These are phyloP conservation scores for Davidsoniella neocaledoniae DNA, from an alignment of 2,329 filamentous ascomycete genomes.

Conservation along the genomic window DNA sequence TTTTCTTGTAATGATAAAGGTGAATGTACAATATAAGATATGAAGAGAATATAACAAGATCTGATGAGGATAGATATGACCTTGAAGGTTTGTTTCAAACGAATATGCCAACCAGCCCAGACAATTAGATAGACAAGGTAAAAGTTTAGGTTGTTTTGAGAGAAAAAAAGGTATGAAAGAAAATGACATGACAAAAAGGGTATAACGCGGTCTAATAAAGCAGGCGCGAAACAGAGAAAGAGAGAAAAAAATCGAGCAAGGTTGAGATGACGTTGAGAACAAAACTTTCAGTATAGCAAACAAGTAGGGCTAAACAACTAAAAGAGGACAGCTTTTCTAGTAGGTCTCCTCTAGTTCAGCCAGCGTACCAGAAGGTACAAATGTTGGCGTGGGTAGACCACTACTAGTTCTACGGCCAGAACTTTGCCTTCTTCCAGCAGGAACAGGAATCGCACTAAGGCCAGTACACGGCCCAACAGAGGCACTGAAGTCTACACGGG, in stretches of 20 bases:
- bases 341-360: conserved; percentile 39
- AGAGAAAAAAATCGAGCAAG: not conserved
- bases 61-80: not conserved
- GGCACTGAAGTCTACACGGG: conserved; percentile 23
- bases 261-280: not conserved
- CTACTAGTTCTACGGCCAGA: conserved; percentile 25
- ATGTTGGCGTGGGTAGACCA: conserved; percentile 15
- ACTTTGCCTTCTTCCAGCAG: conserved; percentile 16
- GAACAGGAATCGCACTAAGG: conserved; percentile 30
- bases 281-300: conserved; percentile 4
- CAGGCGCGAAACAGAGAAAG: conserved; percentile 6
- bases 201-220: conserved; percentile 8
- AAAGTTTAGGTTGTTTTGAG: not conserved
- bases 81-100: not conserved
- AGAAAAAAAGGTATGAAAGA: conserved; percentile 3
- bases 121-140: not conserved
- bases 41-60: conserved; percentile 1
- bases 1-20: too few relatives aligned
- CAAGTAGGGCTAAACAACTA: conserved; percentile 1
- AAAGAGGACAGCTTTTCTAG: conserved; percentile 17
- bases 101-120: not conserved
- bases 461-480: conserved; percentile 19
- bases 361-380: conserved; percentile 19
- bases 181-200: conserved; percentile 2
- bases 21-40: too few relatives aligned